Percentiles rank a stretch among this genome's conserved stretches.
These are phyloP conservation scores for Dryas drummondii DNA, from an alignment of 306 rosid species.

Conservation along the genomic window DNA sequence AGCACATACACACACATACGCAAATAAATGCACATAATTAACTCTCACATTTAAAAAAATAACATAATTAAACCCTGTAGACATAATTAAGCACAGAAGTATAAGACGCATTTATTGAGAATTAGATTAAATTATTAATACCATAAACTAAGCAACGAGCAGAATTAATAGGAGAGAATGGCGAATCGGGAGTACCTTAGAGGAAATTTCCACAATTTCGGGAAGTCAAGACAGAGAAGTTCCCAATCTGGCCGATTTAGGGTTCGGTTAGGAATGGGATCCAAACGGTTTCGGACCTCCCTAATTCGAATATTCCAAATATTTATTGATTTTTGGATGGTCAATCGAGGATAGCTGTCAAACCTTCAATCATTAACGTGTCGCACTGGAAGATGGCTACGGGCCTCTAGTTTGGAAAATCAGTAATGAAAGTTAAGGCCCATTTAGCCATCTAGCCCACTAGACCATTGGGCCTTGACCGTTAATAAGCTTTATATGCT, in stretches of 20 bases:
- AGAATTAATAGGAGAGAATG: background rate
- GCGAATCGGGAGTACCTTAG: background rate
- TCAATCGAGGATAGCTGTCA: no score
- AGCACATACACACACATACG: background rate
- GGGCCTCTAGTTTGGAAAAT: background rate
- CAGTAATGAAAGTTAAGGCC: background rate
- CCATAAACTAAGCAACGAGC: background rate
- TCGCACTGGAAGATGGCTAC: background rate
- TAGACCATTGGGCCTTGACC: background rate
- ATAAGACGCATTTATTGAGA: background rate
- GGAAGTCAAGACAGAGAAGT: background rate
- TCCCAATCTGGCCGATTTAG: background rate
- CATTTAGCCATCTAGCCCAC: background rate
- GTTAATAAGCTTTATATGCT: no score
- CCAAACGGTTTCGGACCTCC: slow-evolving; percentile 14
- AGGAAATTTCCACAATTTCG: background rate
- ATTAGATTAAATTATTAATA: background rate
- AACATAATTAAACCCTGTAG: background rate
- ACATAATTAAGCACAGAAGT: background rate
- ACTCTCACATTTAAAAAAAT: no score
- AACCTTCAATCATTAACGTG: background rate
- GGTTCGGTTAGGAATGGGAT: slow-evolving; percentile 15
- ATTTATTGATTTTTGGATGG: background rate
- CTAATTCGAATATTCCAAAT: slow-evolving; percentile 43
- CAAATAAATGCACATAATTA: no score